Evolutionary conservation across 352 stramenopile genomes (phyloP), one percentile per base, ranked within the genome.

Genomic region (Phytophthora sansomeana): DNA sequence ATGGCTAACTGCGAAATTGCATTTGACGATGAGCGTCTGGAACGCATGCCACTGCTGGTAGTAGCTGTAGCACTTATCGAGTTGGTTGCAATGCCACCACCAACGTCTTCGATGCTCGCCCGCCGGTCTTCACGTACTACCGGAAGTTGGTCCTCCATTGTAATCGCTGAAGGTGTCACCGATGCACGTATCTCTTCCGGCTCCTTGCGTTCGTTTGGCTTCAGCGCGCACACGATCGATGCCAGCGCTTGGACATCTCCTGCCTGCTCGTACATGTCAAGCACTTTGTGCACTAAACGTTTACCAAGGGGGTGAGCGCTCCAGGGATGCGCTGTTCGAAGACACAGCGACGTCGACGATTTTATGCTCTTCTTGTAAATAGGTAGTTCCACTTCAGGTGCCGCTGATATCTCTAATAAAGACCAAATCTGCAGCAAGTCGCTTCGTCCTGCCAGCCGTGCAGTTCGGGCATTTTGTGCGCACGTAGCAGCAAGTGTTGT

Each of bases 351-450:
- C 6, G 53, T 47, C 16, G 67, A 64, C 1, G 49, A 51, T 30
- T 36, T 74, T 4, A 13, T 48, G 4, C 49, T 63, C 33, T 77
- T 72, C 36, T 67, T 77, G 61, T 87, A 85, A 14, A 89, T 77
- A 6, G 81, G 80, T 4, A 88, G 32, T 21, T 82, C 65, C 4
- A 91, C 64, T 8, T 73, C 60, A 0, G 85, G 72, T 7, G 88
- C 77, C 11, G 74, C 82, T 17, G 85, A 88, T 21, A 93, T 80
- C 49, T 91, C 81, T 5, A 96, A 56, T 4, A 96, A 48, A 14
- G 84, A 90, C 88, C 88, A 96, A 51, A 95, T 83, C 54, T 94
- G 82, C 19, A 89, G 72, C n/a, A 95, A 74, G 55, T 96, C 88
- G 0, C 71, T 74, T 2, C 87, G 72, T 6, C 86, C 85, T 29